A percentile compares a stretch with the other conserved stretches of the same genome.
Conservation (phyloP, 305 asterid species). For the Fraxinus floribunda region DNA sequence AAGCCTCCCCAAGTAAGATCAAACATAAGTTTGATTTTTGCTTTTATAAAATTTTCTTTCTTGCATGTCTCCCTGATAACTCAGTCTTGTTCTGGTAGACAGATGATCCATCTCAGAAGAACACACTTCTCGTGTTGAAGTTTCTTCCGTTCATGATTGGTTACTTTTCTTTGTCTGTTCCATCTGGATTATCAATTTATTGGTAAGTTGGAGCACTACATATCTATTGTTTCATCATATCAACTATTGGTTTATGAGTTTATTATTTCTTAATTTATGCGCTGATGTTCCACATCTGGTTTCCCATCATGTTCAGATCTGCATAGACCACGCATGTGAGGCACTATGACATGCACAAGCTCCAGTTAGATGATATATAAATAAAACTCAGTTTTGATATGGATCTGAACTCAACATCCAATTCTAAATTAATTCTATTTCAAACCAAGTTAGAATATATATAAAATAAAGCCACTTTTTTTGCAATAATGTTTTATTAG, state of each 20-base stretch:
- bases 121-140: conserved; percentile 86
- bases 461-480: background rate
- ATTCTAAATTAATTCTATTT: background rate
- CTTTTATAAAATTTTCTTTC: conserved; percentile 4
- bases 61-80: conserved; percentile 36
- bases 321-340: conserved; percentile 16
- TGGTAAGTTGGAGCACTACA: conserved; percentile 53
- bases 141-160: conserved; percentile 99
- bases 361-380: background rate
- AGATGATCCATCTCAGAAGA: conserved; percentile 97
- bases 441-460: background rate
- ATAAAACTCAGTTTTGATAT: background rate
- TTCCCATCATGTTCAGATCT: background rate
- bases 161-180: conserved; percentile 95
- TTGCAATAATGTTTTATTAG: background rate
- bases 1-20: conserved; percentile 94
- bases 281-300: conserved; percentile 9
- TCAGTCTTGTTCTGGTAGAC: conserved; percentile 56
- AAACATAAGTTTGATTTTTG: conserved; percentile 16
- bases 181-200: conserved; percentile 95
- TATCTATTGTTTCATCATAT: background rate
- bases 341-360: background rate
- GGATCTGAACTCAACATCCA: background rate
- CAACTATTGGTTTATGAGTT: background rate
- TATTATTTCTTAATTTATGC: conserved; percentile 8